phyloP scores from a whole-genome alignment of 805 yeast species.

The Priceomyces carsonii region DNA sequence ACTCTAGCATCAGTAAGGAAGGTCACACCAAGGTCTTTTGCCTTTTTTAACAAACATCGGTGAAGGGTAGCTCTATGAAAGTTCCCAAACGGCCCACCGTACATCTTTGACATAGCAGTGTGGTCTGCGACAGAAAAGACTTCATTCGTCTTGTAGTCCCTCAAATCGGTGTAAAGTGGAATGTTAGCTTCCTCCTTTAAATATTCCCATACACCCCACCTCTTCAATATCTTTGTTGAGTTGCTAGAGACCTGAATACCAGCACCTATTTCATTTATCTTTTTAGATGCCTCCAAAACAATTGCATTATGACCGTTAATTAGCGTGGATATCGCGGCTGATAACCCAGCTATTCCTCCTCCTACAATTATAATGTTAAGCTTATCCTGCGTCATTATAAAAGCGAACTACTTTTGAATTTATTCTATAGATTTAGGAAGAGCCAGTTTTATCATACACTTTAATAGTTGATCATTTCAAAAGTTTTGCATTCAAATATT shows the following conservation, averaged over 20 bases:
- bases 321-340: slow-evolving; percentile 17
- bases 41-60: slow-evolving; percentile 13
- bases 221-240: slow-evolving; percentile 19
- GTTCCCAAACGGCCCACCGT: slow-evolving; percentile 21
- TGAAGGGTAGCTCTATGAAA: slow-evolving; percentile 22
- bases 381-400: slow-evolving; percentile 1
- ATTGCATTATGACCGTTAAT: slow-evolving; percentile 18
- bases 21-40: slow-evolving; percentile 14
- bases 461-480: no score
- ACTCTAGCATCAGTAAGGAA: slow-evolving; percentile 12
- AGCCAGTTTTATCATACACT: no score
- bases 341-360: slow-evolving; percentile 20
- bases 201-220: slow-evolving; percentile 17
- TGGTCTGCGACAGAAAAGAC: slow-evolving; percentile 19
- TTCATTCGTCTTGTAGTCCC: slow-evolving; percentile 11
- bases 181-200: slow-evolving; percentile 17
- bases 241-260: slow-evolving; percentile 24
- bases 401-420: no score
- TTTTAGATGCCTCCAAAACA: slow-evolving; percentile 19
- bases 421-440: no score
- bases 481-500: no score
- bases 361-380: slow-evolving; percentile 17
- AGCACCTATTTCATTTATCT: slow-evolving; percentile 24
- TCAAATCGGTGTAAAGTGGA: not conserved
- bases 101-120: slow-evolving; percentile 17